Evolutionary conservation across 1,284 basidiomycete genomes (phyloP), one percentile per base, ranked within the genome.

Genomic region (Apiotrichum akiyoshidainum): DNA sequence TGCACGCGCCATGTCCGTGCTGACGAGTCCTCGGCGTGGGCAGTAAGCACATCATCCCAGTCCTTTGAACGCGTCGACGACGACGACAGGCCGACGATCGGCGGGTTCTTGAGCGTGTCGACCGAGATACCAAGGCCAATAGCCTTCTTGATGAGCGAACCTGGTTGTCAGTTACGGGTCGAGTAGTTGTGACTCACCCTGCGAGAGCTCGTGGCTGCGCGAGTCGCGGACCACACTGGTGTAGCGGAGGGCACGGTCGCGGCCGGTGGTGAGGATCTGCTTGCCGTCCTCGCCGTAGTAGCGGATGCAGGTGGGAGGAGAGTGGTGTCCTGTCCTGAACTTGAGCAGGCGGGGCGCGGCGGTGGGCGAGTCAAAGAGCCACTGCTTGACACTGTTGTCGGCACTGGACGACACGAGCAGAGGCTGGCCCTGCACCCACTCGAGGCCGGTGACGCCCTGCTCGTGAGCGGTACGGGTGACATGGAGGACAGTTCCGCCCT

Each of bases 321-420:
- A 83, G 66, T 90, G 88, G 70, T 99, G 96, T 22, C 96, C 96
- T 1, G 90, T 89, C 48, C 96, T 85, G 72, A 86, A 89, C 80
- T 98, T 98, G 47, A 98, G 83, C 14, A 99, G 79, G 45, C 92
- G 83, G 3, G 95, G 93, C 13, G 90, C 82, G 1, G 89, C 81
- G 0, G 88, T 88, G 0, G 91, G 90, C 0, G 92, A 89, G 73
- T 99, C 96, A 68, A 97, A 96, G 48, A 96, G 79, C 95, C 96
- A 99, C 90, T 99, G 93, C 92, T 95, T 95, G 59, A 97, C 84
- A 69, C 90, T 91, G 71, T 97, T 97, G 75, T 97, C 93, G 64
- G 88, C 89, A 21, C 91, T 89, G 0, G 89, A 90, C 48, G 86
- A 91, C 60, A 96, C 82, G 52, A 97, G 79, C 19, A 97, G 79